Base-by-base conservation (phyloP, 306 rosid species). In the Echinosophora koreensis region DNA sequence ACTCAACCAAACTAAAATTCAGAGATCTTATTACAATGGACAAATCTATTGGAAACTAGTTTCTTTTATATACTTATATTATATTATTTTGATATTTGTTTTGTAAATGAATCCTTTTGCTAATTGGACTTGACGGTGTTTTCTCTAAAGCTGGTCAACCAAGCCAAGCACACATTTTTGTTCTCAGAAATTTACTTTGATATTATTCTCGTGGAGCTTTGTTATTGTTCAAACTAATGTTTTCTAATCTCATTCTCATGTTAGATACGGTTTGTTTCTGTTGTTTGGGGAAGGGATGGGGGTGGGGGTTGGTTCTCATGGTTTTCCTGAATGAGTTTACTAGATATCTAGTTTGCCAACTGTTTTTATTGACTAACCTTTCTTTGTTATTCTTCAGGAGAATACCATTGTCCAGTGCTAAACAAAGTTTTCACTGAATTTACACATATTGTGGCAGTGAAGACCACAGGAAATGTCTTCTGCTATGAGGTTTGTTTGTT, bases 381-480 rank as follows among this genome's bases (percentile, higher is more conserved):
- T 62, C 39, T 76, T 51, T 22, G 68, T 73, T 52, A 28, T 67
- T 71, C 74, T 86, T 85, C 72, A 95, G 99, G 98, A 49, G 99
- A 95, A 85, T 95, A 78, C 78, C 98, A 95, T 4, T 92, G 97
- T 82, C 99, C 98, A 35, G 99, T 95, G 72, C 87, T 92, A 73
- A 92, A 91, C 89, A 95, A 92, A 85, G 99, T 95, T 69, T 95
- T 95, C 88, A 91, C 98, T 3, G 99, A 95, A 80, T 95, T 89
- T 86, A 95, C 97, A 5, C 97, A 92, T 88, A 91, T 92, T 72
- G 94, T 91, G 77, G 97, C 97, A 3, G 91, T 96, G 84, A 92
- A 96, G 89, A 92, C 97, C 54, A 89, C 99, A 16, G 99, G 99
- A 88, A 96, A 96, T 56, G 98, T 96, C 69, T 96, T 91, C 77